phyloP scores from a whole-genome alignment of 1,284 basidiomycete genomes.

The Calocybe gambosa region DNA sequence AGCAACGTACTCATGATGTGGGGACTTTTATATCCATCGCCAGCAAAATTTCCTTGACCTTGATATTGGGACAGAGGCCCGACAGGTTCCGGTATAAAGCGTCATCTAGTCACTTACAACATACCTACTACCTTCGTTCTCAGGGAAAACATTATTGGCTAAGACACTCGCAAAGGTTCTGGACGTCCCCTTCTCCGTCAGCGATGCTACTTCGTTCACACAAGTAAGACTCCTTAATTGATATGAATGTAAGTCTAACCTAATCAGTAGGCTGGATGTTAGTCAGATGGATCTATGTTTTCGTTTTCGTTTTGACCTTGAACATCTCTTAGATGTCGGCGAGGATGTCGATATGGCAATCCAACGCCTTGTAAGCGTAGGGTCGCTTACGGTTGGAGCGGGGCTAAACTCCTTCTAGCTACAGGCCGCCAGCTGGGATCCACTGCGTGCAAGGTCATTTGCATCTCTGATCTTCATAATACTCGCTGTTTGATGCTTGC shows the following conservation, averaged over 20 bases:
- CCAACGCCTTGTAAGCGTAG: conserved; percentile 59
- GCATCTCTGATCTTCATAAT: background rate
- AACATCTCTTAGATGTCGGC: conserved; percentile 68
- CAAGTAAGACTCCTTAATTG: conserved; percentile 39
- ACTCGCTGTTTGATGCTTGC: conserved; percentile 13
- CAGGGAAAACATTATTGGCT: conserved; percentile 84
- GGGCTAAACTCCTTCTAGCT: conserved; percentile 36
- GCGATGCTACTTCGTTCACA: conserved; percentile 80
- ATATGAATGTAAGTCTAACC: conserved; percentile 9
- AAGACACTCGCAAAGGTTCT: conserved; percentile 80
- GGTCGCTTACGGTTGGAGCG: conserved; percentile 1
- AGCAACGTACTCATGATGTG: conserved; percentile 89
- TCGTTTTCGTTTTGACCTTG: conserved; percentile 2
- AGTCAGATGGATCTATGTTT: conserved; percentile 25
- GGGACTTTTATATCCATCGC: conserved; percentile 21
- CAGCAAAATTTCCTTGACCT: conserved; percentile 7
- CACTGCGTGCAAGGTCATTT: conserved; percentile 64
- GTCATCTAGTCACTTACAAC: conserved; percentile 5
- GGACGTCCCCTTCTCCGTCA: conserved; percentile 88
- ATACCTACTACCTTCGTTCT: conserved; percentile 9
- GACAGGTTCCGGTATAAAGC: conserved; percentile 64
- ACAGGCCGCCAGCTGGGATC: conserved; percentile 85
- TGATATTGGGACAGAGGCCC: conserved; percentile 53
- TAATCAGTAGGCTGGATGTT: conserved; percentile 64
- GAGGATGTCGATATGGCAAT: conserved; percentile 92